These are phyloP conservation scores for Ceratobasidium sp. DNA, from an alignment of 1,284 basidiomycete species.

Conservation along the genomic window DNA sequence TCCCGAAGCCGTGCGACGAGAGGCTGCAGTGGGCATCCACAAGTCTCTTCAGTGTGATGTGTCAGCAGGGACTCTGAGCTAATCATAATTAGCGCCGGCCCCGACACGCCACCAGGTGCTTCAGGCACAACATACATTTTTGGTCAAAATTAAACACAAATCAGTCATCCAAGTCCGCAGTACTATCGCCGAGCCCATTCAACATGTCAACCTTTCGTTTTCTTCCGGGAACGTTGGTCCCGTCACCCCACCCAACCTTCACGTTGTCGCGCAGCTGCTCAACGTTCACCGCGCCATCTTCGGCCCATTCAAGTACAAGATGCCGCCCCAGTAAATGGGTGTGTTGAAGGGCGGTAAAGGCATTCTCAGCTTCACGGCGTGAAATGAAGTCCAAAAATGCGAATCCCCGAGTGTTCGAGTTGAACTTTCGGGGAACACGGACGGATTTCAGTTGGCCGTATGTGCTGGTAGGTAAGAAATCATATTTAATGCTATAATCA, in stretches of 20 bases:
- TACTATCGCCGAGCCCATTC: constrained; percentile 21
- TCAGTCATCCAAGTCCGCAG: constrained; percentile 22
- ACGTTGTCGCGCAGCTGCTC: constrained; percentile 83
- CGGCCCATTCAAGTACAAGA: constrained; percentile 94
- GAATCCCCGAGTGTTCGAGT: constrained; percentile 89
- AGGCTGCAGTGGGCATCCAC: constrained; percentile 25
- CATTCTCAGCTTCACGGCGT: constrained; percentile 87
- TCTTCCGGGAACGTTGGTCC: constrained; percentile 71
- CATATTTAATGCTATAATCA: constrained; percentile 9
- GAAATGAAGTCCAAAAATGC: constrained; percentile 95
- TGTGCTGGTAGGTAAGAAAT: constrained; percentile 64
- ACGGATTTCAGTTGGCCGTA: constrained; percentile 94
- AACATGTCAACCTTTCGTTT: constrained; percentile 75
- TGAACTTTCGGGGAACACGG: constrained; percentile 88
- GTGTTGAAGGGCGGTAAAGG: constrained; percentile 86
- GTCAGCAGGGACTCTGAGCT: constrained; percentile 29
- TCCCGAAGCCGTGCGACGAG: background rate
- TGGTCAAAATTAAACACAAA: background rate
- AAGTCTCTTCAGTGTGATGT: constrained; percentile 10
- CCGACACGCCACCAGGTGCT: background rate
- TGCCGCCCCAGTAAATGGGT: constrained; percentile 97
- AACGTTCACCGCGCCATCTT: constrained; percentile 72
- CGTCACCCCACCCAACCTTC: constrained; percentile 77
- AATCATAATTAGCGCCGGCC: constrained; percentile 24
- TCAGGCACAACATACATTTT: background rate